Percentiles rank a stretch among this genome's conserved stretches.
These are phyloP conservation scores for Drechslerella coelobrocha DNA, from an alignment of 2,329 filamentous ascomycete species.

Conservation along the genomic window DNA sequence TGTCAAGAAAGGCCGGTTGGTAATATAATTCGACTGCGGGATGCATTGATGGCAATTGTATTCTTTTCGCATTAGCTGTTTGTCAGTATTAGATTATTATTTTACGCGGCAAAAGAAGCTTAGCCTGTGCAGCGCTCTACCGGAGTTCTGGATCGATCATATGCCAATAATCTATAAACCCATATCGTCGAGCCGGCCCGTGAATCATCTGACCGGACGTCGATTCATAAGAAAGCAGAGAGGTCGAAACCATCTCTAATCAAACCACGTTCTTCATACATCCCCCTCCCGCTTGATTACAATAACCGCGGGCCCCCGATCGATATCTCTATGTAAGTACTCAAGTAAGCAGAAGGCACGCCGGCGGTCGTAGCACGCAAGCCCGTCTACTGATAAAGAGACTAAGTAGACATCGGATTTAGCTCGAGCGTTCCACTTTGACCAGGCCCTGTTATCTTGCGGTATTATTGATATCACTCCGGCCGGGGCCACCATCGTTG, in stretches of 20 bases:
- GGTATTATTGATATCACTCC: conserved; percentile 50
- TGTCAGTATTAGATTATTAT: too few species aligned
- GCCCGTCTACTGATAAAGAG: not conserved
- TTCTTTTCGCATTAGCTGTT: too few species aligned
- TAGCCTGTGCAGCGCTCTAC: too few species aligned
- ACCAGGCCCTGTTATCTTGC: conserved; percentile 39
- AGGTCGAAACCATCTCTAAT: too few species aligned
- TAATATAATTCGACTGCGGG: too few species aligned
- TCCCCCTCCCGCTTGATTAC: not conserved
- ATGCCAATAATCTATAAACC: not conserved
- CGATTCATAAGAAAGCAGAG: too few species aligned
- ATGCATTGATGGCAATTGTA: too few species aligned
- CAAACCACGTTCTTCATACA: not conserved
- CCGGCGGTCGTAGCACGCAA: not conserved
- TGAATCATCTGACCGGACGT: not conserved
- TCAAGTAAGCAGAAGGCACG: not conserved
- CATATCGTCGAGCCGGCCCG: not conserved
- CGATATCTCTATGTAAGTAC: not conserved
- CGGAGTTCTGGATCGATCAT: not conserved
- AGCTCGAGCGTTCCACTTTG: conserved; percentile 36
- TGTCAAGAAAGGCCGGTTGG: too few species aligned
- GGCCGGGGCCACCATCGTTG: conserved; percentile 25
- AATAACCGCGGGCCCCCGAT: not conserved
- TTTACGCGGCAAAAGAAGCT: too few species aligned
- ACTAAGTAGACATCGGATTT: conserved; percentile 37